Conservation (phyloP, 805 yeast species). For the Suhomyces sp. region DNA sequence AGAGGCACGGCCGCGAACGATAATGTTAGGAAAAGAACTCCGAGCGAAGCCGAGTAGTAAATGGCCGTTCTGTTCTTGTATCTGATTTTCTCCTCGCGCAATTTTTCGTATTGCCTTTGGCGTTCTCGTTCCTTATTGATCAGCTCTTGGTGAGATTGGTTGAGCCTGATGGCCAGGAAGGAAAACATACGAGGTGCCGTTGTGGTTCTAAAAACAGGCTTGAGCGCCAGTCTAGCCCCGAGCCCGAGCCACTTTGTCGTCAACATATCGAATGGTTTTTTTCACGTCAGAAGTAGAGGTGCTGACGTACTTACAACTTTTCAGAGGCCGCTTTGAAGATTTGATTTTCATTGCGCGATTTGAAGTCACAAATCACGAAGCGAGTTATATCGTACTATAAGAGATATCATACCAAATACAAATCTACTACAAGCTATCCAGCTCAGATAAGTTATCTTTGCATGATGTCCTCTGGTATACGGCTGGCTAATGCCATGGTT, state of each 20-base stretch:
- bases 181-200: not conserved
- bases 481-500: not conserved
- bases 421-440: no score
- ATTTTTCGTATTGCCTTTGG: slow-evolving; percentile 15
- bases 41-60: slow-evolving; percentile 66
- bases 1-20: slow-evolving; percentile 91
- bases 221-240: not conserved
- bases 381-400: not conserved
- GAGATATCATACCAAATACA: not conserved
- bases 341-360: not conserved
- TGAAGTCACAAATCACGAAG: not conserved
- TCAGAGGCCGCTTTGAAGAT: not conserved
- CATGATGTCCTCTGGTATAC: not conserved
- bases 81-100: slow-evolving; percentile 26
- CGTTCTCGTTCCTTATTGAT: slow-evolving; percentile 4
- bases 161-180: not conserved
- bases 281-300: not conserved
- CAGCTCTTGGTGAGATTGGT: not conserved
- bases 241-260: not conserved
- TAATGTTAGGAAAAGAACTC: slow-evolving; percentile 67
- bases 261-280: not conserved
- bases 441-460: no score
- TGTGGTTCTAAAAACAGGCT: not conserved
- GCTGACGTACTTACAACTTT: not conserved
- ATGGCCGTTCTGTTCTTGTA: slow-evolving; percentile 53